phyloP scores from a whole-genome alignment of 306 rosid genomes.

The Casuarina equisetifolia region DNA sequence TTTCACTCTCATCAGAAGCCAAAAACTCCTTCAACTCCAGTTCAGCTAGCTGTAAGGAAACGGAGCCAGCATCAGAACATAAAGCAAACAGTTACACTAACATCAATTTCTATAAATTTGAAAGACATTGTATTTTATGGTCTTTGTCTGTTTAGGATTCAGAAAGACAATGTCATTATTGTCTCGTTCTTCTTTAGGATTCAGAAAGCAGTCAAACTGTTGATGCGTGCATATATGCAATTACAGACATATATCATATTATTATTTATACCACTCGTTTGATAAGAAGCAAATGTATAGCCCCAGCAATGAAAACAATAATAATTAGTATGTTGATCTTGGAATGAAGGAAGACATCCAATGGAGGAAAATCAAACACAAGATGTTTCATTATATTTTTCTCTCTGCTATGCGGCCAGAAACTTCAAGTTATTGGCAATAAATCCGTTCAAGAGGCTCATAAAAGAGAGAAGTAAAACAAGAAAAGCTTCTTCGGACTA shows the following conservation, averaged over 20 bases:
- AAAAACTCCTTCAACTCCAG: conserved; percentile 71
- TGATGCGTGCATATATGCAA: neutral
- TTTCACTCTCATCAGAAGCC: conserved; percentile 75
- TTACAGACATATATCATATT: neutral
- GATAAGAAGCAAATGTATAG: neutral
- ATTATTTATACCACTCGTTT: neutral
- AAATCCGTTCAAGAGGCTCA: neutral
- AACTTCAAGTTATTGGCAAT: neutral
- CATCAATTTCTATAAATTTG: neutral
- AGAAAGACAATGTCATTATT: neutral
- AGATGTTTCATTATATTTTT: neutral
- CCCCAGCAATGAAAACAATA: neutral
- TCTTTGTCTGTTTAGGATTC: neutral
- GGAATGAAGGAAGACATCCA: neutral
- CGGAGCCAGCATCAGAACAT: conserved; percentile 15
- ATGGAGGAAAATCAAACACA: neutral
- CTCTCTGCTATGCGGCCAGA: neutral
- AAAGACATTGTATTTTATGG: neutral
- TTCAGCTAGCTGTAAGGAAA: conserved; percentile 59
- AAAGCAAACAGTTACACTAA: conserved; percentile 4
- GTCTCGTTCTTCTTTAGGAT: neutral
- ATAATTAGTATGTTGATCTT: neutral
- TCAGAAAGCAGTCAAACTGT: neutral
- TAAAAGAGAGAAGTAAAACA: neutral
- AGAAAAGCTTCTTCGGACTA: neutral